phyloP scores from a whole-genome alignment of 2,329 filamentous ascomycete species.

The Sarocladiaceae sp. region DNA sequence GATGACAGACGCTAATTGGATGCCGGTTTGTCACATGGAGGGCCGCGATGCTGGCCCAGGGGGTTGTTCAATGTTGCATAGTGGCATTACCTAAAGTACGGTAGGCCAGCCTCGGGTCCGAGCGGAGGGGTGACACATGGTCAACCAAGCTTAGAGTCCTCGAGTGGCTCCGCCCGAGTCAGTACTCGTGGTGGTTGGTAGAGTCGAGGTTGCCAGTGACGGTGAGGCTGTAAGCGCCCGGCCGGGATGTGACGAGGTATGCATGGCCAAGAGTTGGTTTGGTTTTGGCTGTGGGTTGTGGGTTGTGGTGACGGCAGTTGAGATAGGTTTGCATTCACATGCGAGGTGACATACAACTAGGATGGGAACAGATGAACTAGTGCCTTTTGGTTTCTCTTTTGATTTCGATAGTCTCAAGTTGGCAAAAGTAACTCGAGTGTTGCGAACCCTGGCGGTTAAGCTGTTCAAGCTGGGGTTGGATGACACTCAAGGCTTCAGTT shows the following conservation, averaged over 20 bases:
- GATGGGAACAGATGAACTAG: too few species aligned
- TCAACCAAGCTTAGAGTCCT: too few species aligned
- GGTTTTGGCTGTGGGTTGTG: too few species aligned
- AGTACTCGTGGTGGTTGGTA: not conserved
- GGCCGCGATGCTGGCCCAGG: not conserved
- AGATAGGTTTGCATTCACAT: too few species aligned
- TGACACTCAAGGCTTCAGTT: too few species aligned
- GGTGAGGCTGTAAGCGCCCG: constrained; percentile 5
- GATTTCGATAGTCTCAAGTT: too few species aligned
- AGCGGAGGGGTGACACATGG: not conserved
- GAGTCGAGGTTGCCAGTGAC: not conserved
- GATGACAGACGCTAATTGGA: not conserved
- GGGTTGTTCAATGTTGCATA: too few species aligned
- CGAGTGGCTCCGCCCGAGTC: not conserved
- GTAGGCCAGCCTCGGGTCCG: not conserved
- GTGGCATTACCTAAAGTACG: not conserved
- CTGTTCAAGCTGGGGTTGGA: too few species aligned
- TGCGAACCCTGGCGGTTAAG: too few species aligned
- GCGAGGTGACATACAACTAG: too few species aligned
- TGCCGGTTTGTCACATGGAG: not conserved
- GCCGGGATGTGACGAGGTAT: constrained; percentile 3
- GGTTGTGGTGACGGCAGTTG: not conserved
- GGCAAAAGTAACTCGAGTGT: too few species aligned
- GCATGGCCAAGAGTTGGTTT: not conserved
- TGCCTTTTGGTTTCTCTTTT: too few species aligned